These are phyloP conservation scores for Aspergillus sclerotioniger DNA, from an alignment of 495 filamentous ascomycete genomes.

Conservation along the genomic window DNA sequence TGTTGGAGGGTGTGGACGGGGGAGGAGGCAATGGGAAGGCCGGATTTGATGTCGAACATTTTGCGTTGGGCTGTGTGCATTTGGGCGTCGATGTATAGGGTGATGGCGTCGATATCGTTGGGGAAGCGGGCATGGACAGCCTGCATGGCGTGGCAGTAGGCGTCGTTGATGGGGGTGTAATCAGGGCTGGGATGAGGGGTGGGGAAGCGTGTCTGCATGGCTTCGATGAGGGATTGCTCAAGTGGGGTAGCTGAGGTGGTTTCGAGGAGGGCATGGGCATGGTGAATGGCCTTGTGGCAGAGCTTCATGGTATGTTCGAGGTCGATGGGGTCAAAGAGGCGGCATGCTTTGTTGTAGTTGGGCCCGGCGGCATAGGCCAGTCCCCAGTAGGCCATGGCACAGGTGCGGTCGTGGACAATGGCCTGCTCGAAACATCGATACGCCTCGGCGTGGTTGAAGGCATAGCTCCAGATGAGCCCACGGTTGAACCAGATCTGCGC, in stretches of 20 bases:
- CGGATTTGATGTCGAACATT: conserved; percentile 58
- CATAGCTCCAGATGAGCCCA: conserved; percentile 34
- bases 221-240: neutral
- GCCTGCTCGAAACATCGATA: conserved; percentile 15
- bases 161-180: conserved; percentile 38
- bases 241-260: neutral
- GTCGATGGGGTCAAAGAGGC: conserved; percentile 29
- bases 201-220: conserved; percentile 35
- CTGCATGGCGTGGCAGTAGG: conserved; percentile 59
- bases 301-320: conserved; percentile 14
- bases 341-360: conserved; percentile 73
- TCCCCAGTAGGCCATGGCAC: conserved; percentile 65
- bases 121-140: conserved; percentile 45
- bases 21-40: conserved; percentile 48
- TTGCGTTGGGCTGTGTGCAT: conserved; percentile 65
- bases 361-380: conserved; percentile 61
- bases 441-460: conserved; percentile 39
- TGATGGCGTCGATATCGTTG: conserved; percentile 53
- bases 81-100: conserved; percentile 59
- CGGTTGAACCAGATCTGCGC: conserved; percentile 39
- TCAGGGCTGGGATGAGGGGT: conserved; percentile 28
- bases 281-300: conserved; percentile 28
- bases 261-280: conserved; percentile 35
- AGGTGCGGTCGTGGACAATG: conserved; percentile 40
- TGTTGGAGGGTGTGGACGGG: conserved; percentile 47